A percentile compares a stretch with the other conserved stretches of the same genome.
Conservation (phyloP, 345 rosid genomes). For the Brassica rapa region DNA sequence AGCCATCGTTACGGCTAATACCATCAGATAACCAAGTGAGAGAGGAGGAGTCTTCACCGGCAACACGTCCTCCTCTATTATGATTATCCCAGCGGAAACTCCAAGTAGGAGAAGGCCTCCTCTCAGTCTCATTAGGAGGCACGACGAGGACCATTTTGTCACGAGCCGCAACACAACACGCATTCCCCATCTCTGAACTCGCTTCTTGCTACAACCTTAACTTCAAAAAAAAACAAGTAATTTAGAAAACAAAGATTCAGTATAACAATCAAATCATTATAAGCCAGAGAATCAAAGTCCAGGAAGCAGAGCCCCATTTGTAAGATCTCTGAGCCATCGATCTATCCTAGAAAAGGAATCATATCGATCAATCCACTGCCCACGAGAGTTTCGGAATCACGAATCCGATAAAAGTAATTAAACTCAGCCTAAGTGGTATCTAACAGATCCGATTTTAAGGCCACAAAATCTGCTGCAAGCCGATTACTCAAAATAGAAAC, state of each 20-base stretch:
- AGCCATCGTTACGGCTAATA: constrained; percentile 51
- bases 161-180: constrained; percentile 95
- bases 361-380: constrained; percentile 43
- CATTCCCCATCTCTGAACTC: constrained; percentile 69
- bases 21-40: constrained; percentile 72
- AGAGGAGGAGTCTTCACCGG: constrained; percentile 88
- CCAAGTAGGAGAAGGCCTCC: constrained; percentile 89
- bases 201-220: constrained; percentile 4
- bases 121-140: constrained; percentile 50
- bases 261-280: not conserved
- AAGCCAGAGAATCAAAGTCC: not conserved
- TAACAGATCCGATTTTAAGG: constrained; percentile 54
- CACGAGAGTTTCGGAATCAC: constrained; percentile 28
- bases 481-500: not conserved
- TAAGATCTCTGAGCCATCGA: constrained; percentile 24
- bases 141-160: constrained; percentile 61
- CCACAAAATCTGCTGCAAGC: constrained; percentile 38
- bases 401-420: constrained; percentile 28
- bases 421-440: constrained; percentile 23
- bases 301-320: not conserved
- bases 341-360: constrained; percentile 9
- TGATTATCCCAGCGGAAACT: constrained; percentile 92
- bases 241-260: not conserved
- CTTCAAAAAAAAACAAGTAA: not conserved
- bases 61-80: constrained; percentile 72